phyloP scores from a whole-genome alignment of 768 basidiomycete species.

The Bullera alba region DNA sequence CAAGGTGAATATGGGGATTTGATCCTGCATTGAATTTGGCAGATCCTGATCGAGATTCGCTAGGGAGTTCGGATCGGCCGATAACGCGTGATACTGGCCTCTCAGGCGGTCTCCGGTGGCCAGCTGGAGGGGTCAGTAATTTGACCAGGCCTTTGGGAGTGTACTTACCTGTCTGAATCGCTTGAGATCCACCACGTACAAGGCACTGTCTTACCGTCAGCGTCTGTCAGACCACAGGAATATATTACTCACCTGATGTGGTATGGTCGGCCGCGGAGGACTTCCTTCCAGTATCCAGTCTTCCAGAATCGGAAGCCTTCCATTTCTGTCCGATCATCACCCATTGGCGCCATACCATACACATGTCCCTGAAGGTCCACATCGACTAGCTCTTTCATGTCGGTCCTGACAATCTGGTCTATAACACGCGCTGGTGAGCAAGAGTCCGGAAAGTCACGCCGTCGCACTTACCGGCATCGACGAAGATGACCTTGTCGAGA shows the following conservation, averaged over 20 bases:
- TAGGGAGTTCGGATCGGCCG: slow-evolving; percentile 86
- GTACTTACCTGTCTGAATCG: slow-evolving; percentile 75
- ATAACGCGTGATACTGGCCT: slow-evolving; percentile 85
- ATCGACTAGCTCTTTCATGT: slow-evolving; percentile 89
- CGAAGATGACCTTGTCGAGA: slow-evolving; percentile 97
- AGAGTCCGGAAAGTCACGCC: background rate
- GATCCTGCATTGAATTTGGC: slow-evolving; percentile 85
- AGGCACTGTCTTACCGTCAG: slow-evolving; percentile 55
- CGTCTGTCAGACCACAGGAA: too few relatives aligned
- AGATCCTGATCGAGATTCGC: slow-evolving; percentile 96
- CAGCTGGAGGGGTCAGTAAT: too few relatives aligned
- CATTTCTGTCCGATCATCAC: slow-evolving; percentile 87
- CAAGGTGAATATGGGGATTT: slow-evolving; percentile 87
- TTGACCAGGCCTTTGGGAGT: background rate
- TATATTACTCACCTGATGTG: slow-evolving; percentile 71
- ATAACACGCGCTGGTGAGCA: too few relatives aligned
- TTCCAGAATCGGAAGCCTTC: slow-evolving; percentile 99
- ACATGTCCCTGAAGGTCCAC: slow-evolving; percentile 86
- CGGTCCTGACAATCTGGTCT: slow-evolving; percentile 77
- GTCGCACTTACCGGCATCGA: slow-evolving; percentile 60
- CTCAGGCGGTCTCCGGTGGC: slow-evolving; percentile 53
- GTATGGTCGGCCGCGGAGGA: slow-evolving; percentile 73
- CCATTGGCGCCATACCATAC: slow-evolving; percentile 97
- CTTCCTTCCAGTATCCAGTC: slow-evolving; percentile 72
- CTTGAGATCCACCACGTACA: slow-evolving; percentile 92